Conservation (phyloP, 106 monocot species). For the Agapanthus africanus region DNA sequence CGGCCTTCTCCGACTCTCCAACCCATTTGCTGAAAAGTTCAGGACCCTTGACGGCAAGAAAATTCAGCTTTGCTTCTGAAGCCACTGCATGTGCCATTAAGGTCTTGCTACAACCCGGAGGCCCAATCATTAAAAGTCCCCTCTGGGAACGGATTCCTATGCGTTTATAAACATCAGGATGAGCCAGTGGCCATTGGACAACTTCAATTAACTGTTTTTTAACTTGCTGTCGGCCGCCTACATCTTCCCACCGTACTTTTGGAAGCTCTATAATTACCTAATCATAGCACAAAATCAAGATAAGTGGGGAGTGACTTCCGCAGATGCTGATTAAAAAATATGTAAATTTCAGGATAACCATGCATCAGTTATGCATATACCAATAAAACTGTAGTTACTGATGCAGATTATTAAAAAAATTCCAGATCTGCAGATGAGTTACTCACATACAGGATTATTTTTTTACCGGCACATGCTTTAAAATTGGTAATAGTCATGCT, state of each 20-base stretch:
- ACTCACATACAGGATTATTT: too few species aligned
- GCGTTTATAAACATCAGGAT: conserved; percentile 62
- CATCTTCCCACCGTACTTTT: conserved; percentile 80
- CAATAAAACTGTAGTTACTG: too few species aligned
- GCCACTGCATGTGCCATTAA: conserved; percentile 94
- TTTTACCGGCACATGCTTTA: too few species aligned
- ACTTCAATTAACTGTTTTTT: conserved; percentile 85
- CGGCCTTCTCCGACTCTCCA: conserved; percentile 96
- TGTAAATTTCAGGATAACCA: too few species aligned
- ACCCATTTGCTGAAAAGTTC: conserved; percentile 98
- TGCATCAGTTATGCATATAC: too few species aligned
- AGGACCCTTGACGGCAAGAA: conserved; percentile 93
- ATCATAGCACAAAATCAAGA: conserved; percentile 1
- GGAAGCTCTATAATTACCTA: conserved; percentile 92
- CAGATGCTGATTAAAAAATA: neutral
- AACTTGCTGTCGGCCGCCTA: conserved; percentile 62
- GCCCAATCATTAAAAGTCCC: conserved; percentile 82
- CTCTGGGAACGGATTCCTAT: conserved; percentile 66
- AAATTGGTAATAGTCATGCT: too few species aligned
- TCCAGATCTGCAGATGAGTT: too few species aligned
- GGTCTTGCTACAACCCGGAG: conserved; percentile 97
- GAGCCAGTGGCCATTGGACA: conserved; percentile 65
- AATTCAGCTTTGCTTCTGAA: conserved; percentile 90
- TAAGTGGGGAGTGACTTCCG: neutral
- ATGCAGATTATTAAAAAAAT: too few species aligned